These are phyloP conservation scores for Polychaeton citri DNA, from an alignment of 2,329 filamentous ascomycete genomes.

Conservation along the genomic window DNA sequence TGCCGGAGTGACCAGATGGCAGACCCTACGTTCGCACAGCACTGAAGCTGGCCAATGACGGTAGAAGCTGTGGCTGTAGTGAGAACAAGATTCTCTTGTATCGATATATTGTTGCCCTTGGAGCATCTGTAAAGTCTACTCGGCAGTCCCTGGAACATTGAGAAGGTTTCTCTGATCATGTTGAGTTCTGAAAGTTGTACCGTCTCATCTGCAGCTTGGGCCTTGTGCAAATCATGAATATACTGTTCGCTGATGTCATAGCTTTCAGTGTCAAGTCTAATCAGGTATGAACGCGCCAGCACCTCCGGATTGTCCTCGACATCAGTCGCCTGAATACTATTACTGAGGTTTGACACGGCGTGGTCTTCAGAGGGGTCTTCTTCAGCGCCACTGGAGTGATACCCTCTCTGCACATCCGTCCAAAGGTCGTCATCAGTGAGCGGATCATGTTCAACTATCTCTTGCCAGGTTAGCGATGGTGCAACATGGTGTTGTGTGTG, in stretches of 20 bases:
- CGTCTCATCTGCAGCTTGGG: constrained; percentile 4
- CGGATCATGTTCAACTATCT: constrained; percentile 64
- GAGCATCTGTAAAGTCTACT: constrained; percentile 41
- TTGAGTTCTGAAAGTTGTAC: constrained; percentile 54
- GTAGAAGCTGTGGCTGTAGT: constrained; percentile 9
- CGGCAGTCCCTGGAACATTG: constrained; percentile 70
- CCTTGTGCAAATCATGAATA: neutral
- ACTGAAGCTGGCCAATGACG: constrained; percentile 26
- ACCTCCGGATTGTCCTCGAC: constrained; percentile 23
- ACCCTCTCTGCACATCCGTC: constrained; percentile 53
- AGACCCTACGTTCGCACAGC: constrained; percentile 37
- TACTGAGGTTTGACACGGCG: constrained; percentile 12
- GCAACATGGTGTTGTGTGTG: constrained; percentile 1
- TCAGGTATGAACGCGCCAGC: constrained; percentile 21
- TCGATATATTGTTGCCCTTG: neutral
- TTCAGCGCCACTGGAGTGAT: constrained; percentile 53
- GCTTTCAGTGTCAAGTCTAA: constrained; percentile 4
- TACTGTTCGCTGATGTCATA: neutral
- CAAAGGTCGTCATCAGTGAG: constrained; percentile 58
- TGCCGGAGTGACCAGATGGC: constrained; percentile 34
- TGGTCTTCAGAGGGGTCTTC: constrained; percentile 23
- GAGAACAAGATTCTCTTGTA: neutral
- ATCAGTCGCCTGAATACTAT: constrained; percentile 23
- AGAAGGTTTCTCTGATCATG: constrained; percentile 62
- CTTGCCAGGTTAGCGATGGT: constrained; percentile 55